These are phyloP conservation scores for Ascobolus immersus DNA, from an alignment of 495 filamentous ascomycete genomes.

Conservation along the genomic window DNA sequence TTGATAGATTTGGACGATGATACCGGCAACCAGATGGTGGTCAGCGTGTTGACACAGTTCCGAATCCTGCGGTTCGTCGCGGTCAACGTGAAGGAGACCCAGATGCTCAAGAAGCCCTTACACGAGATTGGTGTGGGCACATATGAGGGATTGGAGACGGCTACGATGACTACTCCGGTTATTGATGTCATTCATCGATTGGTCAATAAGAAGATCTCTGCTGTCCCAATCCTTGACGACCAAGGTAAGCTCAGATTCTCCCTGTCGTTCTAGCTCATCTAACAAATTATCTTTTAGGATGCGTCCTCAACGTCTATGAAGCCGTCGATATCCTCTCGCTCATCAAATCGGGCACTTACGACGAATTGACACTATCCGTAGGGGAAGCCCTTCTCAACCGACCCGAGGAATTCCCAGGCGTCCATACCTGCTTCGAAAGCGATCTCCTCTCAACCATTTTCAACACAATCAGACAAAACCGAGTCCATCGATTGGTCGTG, in stretches of 20 bases:
- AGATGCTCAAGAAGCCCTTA: conserved; percentile 67
- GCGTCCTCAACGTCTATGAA: conserved; percentile 88
- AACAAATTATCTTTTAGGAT: conserved; percentile 19
- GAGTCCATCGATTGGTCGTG: conserved; percentile 78
- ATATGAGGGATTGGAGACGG: conserved; percentile 53
- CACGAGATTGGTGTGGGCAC: conserved; percentile 68
- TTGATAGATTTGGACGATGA: conserved; percentile 88
- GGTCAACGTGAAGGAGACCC: conserved; percentile 80
- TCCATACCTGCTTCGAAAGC: conserved; percentile 81
- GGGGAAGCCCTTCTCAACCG: conserved; percentile 77
- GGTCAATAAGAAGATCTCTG: conserved; percentile 78
- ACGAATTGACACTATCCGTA: conserved; percentile 64
- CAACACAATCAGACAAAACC: conserved; percentile 80
- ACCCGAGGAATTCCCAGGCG: conserved; percentile 63
- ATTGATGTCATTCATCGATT: conserved; percentile 90
- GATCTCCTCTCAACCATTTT: conserved; percentile 89
- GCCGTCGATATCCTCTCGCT: conserved; percentile 89
- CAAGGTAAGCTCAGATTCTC: conserved; percentile 26
- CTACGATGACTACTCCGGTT: conserved; percentile 75
- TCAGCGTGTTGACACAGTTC: conserved; percentile 93
- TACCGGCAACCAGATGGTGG: conserved; percentile 72
- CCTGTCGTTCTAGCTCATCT: not conserved
- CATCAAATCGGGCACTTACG: conserved; percentile 80
- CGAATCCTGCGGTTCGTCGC: conserved; percentile 95
- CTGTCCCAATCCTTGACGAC: conserved; percentile 73